phyloP scores from a whole-genome alignment of 129 eudicot genomes.

The Dittrichia graveolens region DNA sequence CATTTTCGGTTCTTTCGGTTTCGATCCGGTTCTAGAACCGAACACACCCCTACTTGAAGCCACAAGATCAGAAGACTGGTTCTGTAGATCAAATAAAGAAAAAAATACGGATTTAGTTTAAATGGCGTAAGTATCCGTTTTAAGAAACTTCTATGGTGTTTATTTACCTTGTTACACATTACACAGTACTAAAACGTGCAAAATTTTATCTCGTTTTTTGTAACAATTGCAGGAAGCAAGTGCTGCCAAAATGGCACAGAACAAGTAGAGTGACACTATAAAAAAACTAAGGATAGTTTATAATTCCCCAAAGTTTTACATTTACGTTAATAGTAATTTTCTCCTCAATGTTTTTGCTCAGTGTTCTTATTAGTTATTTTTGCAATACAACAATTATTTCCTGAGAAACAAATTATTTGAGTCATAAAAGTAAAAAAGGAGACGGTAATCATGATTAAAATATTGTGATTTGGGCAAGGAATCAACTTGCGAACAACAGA shows the following conservation, averaged over 20 bases:
- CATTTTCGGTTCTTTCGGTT: no score
- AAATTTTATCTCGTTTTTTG: slow-evolving; percentile 2
- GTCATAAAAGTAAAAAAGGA: no score
- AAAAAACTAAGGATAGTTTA: slow-evolving; percentile 63
- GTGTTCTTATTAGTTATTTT: no score
- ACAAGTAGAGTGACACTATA: slow-evolving; percentile 63
- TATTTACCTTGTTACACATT: neutral
- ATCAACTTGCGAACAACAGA: slow-evolving; percentile 71
- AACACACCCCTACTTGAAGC: no score
- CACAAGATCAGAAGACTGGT: slow-evolving; percentile 62
- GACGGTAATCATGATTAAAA: no score
- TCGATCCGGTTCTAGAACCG: no score
- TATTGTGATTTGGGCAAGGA: slow-evolving; percentile 54
- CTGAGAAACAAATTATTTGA: no score
- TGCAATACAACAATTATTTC: no score
- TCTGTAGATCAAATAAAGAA: slow-evolving; percentile 91
- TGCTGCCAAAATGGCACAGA: slow-evolving; percentile 62
- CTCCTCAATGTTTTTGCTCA: no score
- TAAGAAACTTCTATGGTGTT: neutral
- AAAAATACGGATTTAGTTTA: slow-evolving; percentile 77
- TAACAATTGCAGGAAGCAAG: slow-evolving; percentile 67
- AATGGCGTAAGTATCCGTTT: slow-evolving; percentile 55
- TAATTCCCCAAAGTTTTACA: no score
- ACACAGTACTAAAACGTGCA: neutral
- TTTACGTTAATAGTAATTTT: no score